Evolutionary conservation across 345 rosid species (phyloP), one percentile per base, ranked within the genome.

Genomic region (Salix exigua): DNA sequence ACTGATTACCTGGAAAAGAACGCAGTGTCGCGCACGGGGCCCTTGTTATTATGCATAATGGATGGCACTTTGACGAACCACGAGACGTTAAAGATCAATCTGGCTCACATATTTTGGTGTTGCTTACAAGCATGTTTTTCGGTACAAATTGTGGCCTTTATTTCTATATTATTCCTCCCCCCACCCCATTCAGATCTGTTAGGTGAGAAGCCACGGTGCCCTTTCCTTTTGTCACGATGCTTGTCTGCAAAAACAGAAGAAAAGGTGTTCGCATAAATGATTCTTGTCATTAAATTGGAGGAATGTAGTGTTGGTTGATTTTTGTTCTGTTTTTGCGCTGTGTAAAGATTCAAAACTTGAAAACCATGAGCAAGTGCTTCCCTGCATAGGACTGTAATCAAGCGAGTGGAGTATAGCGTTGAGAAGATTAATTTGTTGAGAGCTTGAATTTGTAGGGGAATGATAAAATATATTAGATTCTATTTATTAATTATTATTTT

Each of bases 11-110:
- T 25, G 17, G 3, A 53, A 18, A 70, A 70, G 10, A 28, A 25
- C 17, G 48, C 38, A 26, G 35, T 48, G 28, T 6, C 6, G 28
- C 11, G 23, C 72, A 28, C 31, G 78, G 85, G 86, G 35, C 80
- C 88, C 79, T 79, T 76, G 78, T 67, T 48, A 75, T 75, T 70
- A 80, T 78, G 78, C 66, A 40, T 79, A 63, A 78, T 69, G 69
- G 74, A 81, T 73, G 78, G 80, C 71, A 66, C 73, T 69, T 72
- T 78, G 83, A 82, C 82, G 78, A 80, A 77, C 50, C 80, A 66
- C 26, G 12, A 40, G 81, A 73, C 84, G 78, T 42, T 75, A 80
- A 77, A 80, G 55, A 75, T 79, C 77, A 77, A 75, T 77, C 67
- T 72, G 46, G 66, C 70, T 51, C 78, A 65, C 67, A 50, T 73